Evolutionary conservation across 176 grass and related monocot genomes (phyloP), one percentile per base, ranked within the genome.

Genomic region (Aegilops speltoides): DNA sequence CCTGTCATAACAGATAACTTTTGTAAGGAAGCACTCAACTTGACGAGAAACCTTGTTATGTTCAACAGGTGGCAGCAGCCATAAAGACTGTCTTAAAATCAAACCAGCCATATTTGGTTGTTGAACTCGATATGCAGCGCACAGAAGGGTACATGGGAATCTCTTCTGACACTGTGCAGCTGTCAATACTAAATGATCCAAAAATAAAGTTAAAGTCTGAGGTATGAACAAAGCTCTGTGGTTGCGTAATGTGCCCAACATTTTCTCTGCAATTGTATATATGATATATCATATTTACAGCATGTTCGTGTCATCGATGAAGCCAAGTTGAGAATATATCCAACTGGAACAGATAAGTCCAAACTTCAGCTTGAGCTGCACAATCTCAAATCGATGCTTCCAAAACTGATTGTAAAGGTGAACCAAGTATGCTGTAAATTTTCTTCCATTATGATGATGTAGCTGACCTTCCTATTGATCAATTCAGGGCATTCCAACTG

Each of bases 321-420:
- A 83, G 79, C 88, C 34, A 93, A 96, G 52, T 85, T 94, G 88
- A 92, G 87, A 92, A 92, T 98, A 89, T 98, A 94, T 83, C 81
- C 91, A 72, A 48, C 92, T 79, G 93, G 93, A 87, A 89, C 84
- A 16, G 96, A 96, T 50, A 96, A 85, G 62, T 87, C 64, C 36
- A 92, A 91, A 83, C 86, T 98, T 83, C 92, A 94, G 79, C 89
- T 85, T 89, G 92, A 94, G 73, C 75, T 98, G 64, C 91, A 98
- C 71, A 73, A 76, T 76, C 86, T 98, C 79, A 94, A 91, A 65
- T 77, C 78, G 41, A 89, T 91, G 84, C 91, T 98, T 85, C 92
- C 93, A 29, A 98, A 92, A 89, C 86, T 98, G 45, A 91, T 94
- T 67, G 96, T 98, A 59, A 98, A 98, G 93, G 93, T 98, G 69